Evolutionary conservation across 2,329 filamentous ascomycete species (phyloP).

Genomic region (Venturia asperata): DNA sequence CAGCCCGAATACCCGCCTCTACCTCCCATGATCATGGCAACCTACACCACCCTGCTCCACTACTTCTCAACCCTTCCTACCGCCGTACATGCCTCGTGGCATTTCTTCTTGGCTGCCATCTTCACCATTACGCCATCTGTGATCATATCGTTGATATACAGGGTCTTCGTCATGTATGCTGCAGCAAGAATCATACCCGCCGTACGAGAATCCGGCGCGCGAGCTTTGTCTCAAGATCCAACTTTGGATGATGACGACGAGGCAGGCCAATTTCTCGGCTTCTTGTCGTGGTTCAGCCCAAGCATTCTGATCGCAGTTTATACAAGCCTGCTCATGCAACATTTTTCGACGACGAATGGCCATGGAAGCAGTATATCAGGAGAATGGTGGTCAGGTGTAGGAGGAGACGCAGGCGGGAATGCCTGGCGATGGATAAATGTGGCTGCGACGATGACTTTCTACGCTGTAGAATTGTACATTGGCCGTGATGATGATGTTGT

Average conservation of each 20-base stretch:
- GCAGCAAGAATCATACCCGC: constrained; percentile 94
- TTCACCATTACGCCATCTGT: constrained; percentile 94
- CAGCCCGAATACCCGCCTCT: constrained; percentile 94
- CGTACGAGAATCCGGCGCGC: constrained; percentile 76
- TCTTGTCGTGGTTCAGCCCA: constrained; percentile 89
- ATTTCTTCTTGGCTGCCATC: constrained; percentile 82
- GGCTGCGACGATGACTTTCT: constrained; percentile 78
- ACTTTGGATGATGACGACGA: constrained; percentile 78
- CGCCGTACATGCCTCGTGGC: constrained; percentile 74
- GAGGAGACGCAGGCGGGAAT: constrained; percentile 75
- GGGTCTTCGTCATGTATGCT: constrained; percentile 90
- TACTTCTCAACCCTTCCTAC: constrained; percentile 75
- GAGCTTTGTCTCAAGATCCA: constrained; percentile 75
- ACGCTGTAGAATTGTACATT: constrained; percentile 83
- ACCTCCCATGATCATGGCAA: constrained; percentile 96
- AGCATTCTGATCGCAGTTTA: constrained; percentile 94
- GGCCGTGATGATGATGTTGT: constrained; percentile 68
- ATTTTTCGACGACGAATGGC: constrained; percentile 69
- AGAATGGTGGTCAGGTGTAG: constrained; percentile 77
- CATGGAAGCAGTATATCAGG: constrained; percentile 51
- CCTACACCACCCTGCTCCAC: constrained; percentile 84
- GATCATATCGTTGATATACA: constrained; percentile 89
- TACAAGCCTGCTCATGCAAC: constrained; percentile 89
- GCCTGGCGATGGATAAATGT: constrained; percentile 93
- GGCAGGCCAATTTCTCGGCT: constrained; percentile 69